Evolutionary conservation across 2,329 filamentous ascomycete species (phyloP), one percentile per base, ranked within the genome.

Genomic region (Colletotrichum tabaci): DNA sequence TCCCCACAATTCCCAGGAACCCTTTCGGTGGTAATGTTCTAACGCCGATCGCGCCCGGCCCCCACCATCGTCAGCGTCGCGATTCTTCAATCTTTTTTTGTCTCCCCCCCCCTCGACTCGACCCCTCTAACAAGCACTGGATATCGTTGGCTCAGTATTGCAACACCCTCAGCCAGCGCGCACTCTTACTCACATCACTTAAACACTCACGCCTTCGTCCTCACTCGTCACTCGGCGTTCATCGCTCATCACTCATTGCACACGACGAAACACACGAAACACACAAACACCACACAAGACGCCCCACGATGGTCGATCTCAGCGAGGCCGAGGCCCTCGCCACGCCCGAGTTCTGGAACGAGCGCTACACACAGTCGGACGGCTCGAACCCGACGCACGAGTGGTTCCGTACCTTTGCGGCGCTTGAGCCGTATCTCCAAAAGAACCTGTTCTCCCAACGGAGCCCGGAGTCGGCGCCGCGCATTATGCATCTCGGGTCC

Each of bases 401-500:
- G 75, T 90, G 88, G 88, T 87, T 88, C 73, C 83, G 85, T 21
- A 80, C 81, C 3, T 90, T 86, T 73, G 69, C 76, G 0, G 82
- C 85, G 8, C 79, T 90, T 1, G 79, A 85, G 69, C 79, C 82
- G 0, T 89, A 88, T 72, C 82, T 90, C 52, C 72, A 78, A 30
- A 77, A 74, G 16, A 80, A 84, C 73, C 79, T 89, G 21, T 86
- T 87, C 65, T 62, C 77, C 8, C 44, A 35, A 1, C 66, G 73
- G 1, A 69, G 75, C 0, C 75, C 76, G 18, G 72, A 71, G 12
- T 72, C 82, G 0, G 74, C 79, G 0, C 85, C 85, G 0, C 71
- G 77, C 13, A 84, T 90, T n/a, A 75, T 90, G 16, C 88, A 90
- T 77, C 79, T 90, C 5, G 88, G 88, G 0, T 89, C 84, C 10